Base-by-base conservation (phyloP, 129 eudicot species). In the Solidago caesia region DNA sequence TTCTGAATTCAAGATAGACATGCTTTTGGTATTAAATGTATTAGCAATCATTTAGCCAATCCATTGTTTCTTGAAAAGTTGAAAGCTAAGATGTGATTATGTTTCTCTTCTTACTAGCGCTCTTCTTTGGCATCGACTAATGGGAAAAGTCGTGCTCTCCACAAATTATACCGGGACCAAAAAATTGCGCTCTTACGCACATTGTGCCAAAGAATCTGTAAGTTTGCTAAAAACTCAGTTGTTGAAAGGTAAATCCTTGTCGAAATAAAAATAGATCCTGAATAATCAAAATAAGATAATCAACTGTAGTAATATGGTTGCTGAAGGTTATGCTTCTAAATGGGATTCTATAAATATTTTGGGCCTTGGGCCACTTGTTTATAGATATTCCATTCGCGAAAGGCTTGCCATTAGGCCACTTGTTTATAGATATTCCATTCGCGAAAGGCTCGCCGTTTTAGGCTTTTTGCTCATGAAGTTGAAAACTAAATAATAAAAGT, bases 71-170 rank as follows among this genome's bases (percentile, higher is more conserved):
- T 70, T 15, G 1, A 47, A 12, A 44, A 49, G 14, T 53, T 16
- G 14, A 49, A 53, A 53, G 6, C 55, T n/a, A 8, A 41, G 29
- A 2, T 8, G 6, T 64, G 5, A 53, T 55, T 77, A 5, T 72
- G 5, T 56, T 65, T 64, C 44, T 64, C 44, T 71, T 15, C 49
- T 13, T 74, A 74, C 78, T 84, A 91, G 97, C 66, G 97, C 96
- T 64, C 97, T 91, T 81, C 89, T 91, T 68, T 91, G 97, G 97
- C 97, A 91, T 82, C 80, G 77, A 65, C 70, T 91, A 62, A 91
- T 91, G 97, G 97, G 97, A 46, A 84, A 73, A 73, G 64, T 68
- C 2, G 97, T 91, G 67, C 87, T 91, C 33, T 72, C 92, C 2
- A 83, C 89, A 57, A 84, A 74, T 44, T 86, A 84, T 25, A 67